Evolutionary conservation across 805 yeast genomes (phyloP).

Genomic region (Cyberlindnera suaveolens): DNA sequence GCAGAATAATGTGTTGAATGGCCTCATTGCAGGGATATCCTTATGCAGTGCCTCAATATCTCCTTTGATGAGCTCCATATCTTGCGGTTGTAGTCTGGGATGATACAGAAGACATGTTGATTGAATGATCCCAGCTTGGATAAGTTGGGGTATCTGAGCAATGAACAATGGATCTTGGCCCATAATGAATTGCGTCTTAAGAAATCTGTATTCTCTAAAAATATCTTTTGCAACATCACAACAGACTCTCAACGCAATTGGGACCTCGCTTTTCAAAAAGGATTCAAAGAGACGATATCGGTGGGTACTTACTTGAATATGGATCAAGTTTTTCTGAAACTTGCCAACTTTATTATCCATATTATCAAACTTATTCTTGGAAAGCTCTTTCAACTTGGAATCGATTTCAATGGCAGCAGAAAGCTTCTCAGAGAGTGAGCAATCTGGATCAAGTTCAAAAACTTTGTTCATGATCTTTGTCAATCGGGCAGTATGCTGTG

Average conservation of each 20-base stretch:
- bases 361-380: background rate
- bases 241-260: conserved; percentile 6
- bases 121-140: conserved; percentile 3
- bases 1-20: background rate
- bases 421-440: conserved; percentile 1
- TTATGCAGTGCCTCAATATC: background rate
- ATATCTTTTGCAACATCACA: background rate
- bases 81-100: background rate
- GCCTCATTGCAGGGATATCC: background rate
- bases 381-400: background rate
- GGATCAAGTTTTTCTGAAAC: conserved; percentile 6
- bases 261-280: conserved; percentile 4
- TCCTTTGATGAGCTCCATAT: background rate
- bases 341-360: conserved; percentile 3
- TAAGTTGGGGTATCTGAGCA: conserved; percentile 5
- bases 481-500: conserved; percentile 3
- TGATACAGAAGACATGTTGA: conserved; percentile 2
- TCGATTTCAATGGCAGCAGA: background rate
- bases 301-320: conserved; percentile 4
- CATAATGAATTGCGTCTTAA: conserved; percentile 8
- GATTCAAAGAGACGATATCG: conserved; percentile 21
- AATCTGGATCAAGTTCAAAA: conserved; percentile 1
- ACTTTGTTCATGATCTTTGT: conserved; percentile 1
- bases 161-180: conserved; percentile 13
- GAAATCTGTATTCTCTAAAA: conserved; percentile 4